A percentile compares a stretch with the other conserved stretches of the same genome.
Conservation (phyloP, 1,284 basidiomycete species). For the Rhodotorula mucilaginosa region DNA sequence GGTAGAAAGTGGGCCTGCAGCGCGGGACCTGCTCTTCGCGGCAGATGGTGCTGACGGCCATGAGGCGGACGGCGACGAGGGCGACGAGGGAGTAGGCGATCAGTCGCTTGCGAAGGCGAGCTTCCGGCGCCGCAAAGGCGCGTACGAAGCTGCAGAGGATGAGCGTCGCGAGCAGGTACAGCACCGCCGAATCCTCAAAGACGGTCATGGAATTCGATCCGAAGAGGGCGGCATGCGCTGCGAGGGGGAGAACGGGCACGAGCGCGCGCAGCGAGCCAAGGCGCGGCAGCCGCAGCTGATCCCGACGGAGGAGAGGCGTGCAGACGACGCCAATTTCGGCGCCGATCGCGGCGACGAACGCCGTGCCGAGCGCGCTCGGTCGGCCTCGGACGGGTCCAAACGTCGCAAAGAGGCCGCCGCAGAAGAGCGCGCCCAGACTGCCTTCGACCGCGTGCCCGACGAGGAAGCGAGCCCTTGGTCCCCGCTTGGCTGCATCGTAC, state of each 20-base stretch:
- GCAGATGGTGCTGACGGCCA: conserved; percentile 76
- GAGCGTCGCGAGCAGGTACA: conserved; percentile 65
- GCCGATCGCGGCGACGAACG: conserved; percentile 38
- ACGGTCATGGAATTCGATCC: conserved; percentile 90
- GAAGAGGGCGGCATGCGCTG: conserved; percentile 37
- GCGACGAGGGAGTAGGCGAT: conserved; percentile 67
- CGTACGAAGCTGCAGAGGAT: conserved; percentile 57
- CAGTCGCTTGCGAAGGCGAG: conserved; percentile 70
- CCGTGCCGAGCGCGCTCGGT: not conserved
- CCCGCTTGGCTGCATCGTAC: conserved; percentile 38
- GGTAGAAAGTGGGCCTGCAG: conserved; percentile 83
- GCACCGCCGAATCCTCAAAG: conserved; percentile 85
- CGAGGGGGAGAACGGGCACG: conserved; percentile 26
- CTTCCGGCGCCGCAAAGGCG: conserved; percentile 60
- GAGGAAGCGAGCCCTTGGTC: conserved; percentile 23
- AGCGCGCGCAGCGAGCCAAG: conserved; percentile 7
- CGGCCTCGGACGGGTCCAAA: conserved; percentile 4
- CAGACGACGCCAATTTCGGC: conserved; percentile 47
- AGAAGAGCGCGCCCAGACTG: conserved; percentile 41
- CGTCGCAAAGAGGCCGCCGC: not conserved
- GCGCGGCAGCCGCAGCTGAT: not conserved
- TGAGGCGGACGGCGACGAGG: conserved; percentile 68
- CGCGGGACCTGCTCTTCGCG: conserved; percentile 89
- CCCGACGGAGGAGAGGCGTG: conserved; percentile 30
- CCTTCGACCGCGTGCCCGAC: conserved; percentile 42